Evolutionary conservation across 306 rosid genomes (phyloP).

Genomic region (Mucuna pruriens): DNA sequence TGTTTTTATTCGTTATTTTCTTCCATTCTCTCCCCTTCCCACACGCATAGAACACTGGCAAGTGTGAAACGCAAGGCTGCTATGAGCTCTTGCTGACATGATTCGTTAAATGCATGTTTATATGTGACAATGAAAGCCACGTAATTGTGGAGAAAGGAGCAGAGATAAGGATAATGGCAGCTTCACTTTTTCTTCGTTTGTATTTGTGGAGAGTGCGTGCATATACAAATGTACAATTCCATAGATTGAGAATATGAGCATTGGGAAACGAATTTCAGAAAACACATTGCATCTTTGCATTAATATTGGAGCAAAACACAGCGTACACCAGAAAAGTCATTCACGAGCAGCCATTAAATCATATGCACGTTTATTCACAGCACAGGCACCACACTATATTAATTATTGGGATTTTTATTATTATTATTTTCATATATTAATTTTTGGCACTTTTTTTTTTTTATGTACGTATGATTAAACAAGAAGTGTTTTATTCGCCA

Average conservation of each 20-base stretch:
- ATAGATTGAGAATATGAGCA: neutral
- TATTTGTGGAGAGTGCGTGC: neutral
- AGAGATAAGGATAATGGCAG: neutral
- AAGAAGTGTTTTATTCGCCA: neutral
- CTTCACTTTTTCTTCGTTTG: neutral
- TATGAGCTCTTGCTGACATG: neutral
- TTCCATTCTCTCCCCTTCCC: neutral
- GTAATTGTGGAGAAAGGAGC: neutral
- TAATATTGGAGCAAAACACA: neutral
- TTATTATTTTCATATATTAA: neutral
- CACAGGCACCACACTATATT: too few species aligned
- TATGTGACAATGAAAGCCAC: neutral
- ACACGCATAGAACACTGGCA: neutral
- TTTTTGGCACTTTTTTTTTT: neutral
- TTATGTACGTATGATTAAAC: too few species aligned
- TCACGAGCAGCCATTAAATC: neutral
- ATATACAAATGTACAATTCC: neutral
- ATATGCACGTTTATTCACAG: neutral
- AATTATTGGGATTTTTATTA: too few species aligned
- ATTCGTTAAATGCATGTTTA: neutral
- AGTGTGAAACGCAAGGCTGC: neutral
- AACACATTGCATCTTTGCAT: neutral
- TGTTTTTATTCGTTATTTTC: neutral
- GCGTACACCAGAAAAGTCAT: neutral
- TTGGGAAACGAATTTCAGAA: neutral